Conservation (phyloP, 257 asterid genomes). For the Primulina eburnea region DNA sequence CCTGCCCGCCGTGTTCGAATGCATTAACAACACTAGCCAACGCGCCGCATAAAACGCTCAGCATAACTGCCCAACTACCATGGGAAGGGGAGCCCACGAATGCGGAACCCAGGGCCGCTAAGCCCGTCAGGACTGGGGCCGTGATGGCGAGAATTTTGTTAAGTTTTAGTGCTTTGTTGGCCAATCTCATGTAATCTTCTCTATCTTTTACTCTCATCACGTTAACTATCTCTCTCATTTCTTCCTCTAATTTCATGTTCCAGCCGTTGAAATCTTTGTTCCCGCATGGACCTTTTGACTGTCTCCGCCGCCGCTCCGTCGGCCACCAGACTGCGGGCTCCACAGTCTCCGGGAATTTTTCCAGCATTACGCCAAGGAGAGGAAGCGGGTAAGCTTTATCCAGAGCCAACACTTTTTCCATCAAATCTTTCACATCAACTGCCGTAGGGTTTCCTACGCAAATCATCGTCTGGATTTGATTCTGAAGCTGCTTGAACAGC, state of each 20-base stretch:
- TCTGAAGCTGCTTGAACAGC: slow-evolving; percentile 33
- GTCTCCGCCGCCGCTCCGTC: slow-evolving; percentile 7
- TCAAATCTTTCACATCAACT: slow-evolving; percentile 27
- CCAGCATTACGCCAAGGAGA: slow-evolving; percentile 37
- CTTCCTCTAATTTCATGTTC: slow-evolving; percentile 31
- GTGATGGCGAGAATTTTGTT: slow-evolving; percentile 30
- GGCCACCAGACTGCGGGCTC: slow-evolving; percentile 50
- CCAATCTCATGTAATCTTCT: slow-evolving; percentile 36
- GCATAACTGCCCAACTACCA: slow-evolving; percentile 22
- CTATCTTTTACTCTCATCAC: slow-evolving; percentile 29
- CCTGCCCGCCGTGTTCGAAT: slow-evolving; percentile 46
- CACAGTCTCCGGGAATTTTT: slow-evolving; percentile 28
- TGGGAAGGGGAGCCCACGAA: slow-evolving; percentile 24
- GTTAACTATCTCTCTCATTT: slow-evolving; percentile 33
- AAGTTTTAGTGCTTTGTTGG: slow-evolving; percentile 34
- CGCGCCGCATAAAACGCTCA: slow-evolving; percentile 33
- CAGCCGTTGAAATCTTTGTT: slow-evolving; percentile 26
- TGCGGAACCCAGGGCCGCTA: slow-evolving; percentile 38
- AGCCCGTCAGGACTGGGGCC: slow-evolving; percentile 38
- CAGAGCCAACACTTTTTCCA: slow-evolving; percentile 36
- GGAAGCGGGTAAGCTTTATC: slow-evolving; percentile 45
- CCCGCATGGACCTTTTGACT: neutral
- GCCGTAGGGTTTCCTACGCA: slow-evolving; percentile 16
- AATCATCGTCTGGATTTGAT: slow-evolving; percentile 30
- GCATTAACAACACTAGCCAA: slow-evolving; percentile 37